phyloP scores from a whole-genome alignment of 1,284 basidiomycete species.

The Ganoderma resinaceum region DNA sequence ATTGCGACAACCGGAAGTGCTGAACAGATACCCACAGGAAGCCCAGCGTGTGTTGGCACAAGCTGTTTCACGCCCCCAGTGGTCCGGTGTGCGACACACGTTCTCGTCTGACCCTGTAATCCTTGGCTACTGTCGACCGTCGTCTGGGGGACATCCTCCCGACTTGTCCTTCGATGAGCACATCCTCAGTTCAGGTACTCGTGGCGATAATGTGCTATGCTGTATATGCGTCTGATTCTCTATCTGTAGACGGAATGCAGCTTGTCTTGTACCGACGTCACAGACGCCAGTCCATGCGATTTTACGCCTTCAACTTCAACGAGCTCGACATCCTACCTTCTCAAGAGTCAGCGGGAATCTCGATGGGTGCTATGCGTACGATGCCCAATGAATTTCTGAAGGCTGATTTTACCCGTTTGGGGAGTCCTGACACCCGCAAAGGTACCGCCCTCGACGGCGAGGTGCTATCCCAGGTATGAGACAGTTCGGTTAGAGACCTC shows the following conservation, averaged over 20 bases:
- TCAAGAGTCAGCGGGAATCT: slow-evolving; percentile 10
- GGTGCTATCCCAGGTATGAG: slow-evolving; percentile 25
- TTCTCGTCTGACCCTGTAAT: slow-evolving; percentile 14
- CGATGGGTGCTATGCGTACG: background rate
- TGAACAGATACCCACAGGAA: background rate
- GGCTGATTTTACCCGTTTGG: slow-evolving; percentile 22
- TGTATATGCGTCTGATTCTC: too few species aligned
- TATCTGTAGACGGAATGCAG: slow-evolving; percentile 6
- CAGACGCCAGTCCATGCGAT: slow-evolving; percentile 29
- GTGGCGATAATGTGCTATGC: background rate
- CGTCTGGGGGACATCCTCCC: background rate
- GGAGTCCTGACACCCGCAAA: background rate
- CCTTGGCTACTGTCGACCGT: slow-evolving; percentile 12
- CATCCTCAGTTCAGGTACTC: background rate
- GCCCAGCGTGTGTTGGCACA: slow-evolving; percentile 1
- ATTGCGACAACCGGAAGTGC: too few species aligned
- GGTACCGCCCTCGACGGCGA: slow-evolving; percentile 15
- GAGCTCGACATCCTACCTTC: slow-evolving; percentile 33
- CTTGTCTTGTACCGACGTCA: slow-evolving; percentile 26
- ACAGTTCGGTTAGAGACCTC: background rate
- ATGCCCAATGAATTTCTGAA: slow-evolving; percentile 5
- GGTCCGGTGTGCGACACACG: slow-evolving; percentile 19
- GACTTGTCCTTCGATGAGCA: background rate
- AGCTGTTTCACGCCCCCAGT: slow-evolving; percentile 7
- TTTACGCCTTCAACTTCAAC: slow-evolving; percentile 32